These are phyloP conservation scores for Boletus speciosus DNA, from an alignment of 768 basidiomycete species.

Conservation along the genomic window DNA sequence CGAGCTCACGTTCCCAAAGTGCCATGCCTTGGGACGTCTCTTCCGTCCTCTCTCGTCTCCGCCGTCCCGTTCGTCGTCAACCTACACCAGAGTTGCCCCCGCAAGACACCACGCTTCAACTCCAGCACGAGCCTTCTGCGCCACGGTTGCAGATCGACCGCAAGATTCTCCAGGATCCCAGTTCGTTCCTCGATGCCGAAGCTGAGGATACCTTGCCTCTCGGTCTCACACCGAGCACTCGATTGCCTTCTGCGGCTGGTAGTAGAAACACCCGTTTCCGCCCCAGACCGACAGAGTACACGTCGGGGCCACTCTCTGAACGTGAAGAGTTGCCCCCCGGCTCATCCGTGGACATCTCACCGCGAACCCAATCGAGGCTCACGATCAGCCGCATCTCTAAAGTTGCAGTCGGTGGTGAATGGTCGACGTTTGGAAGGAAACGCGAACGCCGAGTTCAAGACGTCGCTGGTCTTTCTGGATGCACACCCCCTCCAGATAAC, in stretches of 20 bases:
- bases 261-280: conserved; percentile 3
- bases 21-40: conserved; percentile 28
- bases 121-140: neutral
- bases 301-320: neutral
- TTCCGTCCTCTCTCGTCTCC: conserved; percentile 33
- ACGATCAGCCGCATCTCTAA: conserved; percentile 18
- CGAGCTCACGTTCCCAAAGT: neutral
- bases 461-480: conserved; percentile 13
- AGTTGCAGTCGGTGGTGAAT: conserved; percentile 22
- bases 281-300: conserved; percentile 1
- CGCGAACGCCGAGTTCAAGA: conserved; percentile 14
- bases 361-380: conserved; percentile 10
- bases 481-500: conserved; percentile 8
- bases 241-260: conserved; percentile 14
- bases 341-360: conserved; percentile 9
- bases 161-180: conserved; percentile 32
- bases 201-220: conserved; percentile 9
- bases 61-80: conserved; percentile 24
- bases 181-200: conserved; percentile 23
- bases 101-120: neutral
- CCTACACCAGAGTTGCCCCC: conserved; percentile 12
- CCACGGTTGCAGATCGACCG: conserved; percentile 16
- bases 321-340: neutral
- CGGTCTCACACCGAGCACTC: conserved; percentile 28
- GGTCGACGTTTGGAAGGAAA: conserved; percentile 37